Percentiles rank a stretch among this genome's conserved stretches.
Evolutionary conservation across 352 stramenopile genomes (phyloP).

Genomic region (Globisporangium sylvaticum): DNA sequence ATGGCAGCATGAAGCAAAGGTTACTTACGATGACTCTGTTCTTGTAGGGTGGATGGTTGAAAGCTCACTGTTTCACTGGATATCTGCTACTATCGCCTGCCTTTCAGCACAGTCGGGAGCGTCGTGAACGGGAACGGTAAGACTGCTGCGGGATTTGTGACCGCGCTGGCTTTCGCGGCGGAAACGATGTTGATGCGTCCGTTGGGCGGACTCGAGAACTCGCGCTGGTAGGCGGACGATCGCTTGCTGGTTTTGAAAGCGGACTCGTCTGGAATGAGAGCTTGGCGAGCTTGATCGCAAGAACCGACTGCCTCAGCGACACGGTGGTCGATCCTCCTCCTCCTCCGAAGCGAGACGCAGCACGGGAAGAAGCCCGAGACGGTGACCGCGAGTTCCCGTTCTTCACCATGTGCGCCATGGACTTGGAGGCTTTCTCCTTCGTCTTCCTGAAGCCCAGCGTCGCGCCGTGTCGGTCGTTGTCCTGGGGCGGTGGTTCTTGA

Average conservation of each 20-base stretch:
- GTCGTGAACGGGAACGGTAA: constrained; percentile 21
- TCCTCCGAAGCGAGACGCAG: constrained; percentile 29
- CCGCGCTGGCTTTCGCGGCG: neutral
- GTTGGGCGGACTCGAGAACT: constrained; percentile 38
- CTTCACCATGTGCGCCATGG: constrained; percentile 9
- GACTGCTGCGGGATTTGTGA: neutral
- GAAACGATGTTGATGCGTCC: constrained; percentile 34
- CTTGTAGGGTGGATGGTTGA: neutral
- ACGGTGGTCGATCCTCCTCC: constrained; percentile 18
- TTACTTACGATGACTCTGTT: neutral
- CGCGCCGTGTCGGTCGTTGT: constrained; percentile 7
- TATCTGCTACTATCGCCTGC: constrained; percentile 30
- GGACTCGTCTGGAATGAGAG: constrained; percentile 18
- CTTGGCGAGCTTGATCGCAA: constrained; percentile 31
- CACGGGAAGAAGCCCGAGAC: constrained; percentile 32
- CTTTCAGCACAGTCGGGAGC: constrained; percentile 26
- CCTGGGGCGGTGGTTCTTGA: neutral
- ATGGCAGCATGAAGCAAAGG: neutral
- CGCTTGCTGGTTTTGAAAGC: neutral
- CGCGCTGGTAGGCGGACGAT: constrained; percentile 26
- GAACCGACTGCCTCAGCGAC: constrained; percentile 16
- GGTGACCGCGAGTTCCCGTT: constrained; percentile 16
- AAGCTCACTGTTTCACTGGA: neutral
- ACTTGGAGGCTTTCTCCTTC: constrained; percentile 14
- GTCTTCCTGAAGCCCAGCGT: constrained; percentile 8